Percentiles rank a stretch among this genome's conserved stretches.
Conservation (phyloP, 371 early-diverging fungal species). For the Rhizopus stolonifer region DNA sequence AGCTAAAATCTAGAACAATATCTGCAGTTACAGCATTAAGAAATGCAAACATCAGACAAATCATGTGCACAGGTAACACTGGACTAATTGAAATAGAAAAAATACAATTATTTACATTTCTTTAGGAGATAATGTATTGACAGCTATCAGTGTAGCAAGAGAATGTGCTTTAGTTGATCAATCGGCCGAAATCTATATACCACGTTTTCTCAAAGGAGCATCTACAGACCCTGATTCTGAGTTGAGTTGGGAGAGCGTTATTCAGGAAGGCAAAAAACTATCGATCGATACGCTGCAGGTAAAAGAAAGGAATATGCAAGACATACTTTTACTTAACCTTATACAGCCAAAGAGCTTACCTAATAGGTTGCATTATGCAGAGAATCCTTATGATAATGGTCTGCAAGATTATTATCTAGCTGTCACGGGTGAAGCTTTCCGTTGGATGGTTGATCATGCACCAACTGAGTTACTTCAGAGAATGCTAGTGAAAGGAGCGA, state of each 20-base stretch:
- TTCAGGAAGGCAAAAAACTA: slow-evolving; percentile 56
- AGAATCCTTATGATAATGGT: slow-evolving; percentile 17
- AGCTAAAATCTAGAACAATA: slow-evolving; percentile 88
- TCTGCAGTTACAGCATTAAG: slow-evolving; percentile 83
- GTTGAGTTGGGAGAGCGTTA: slow-evolving; percentile 74
- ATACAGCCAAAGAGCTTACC: neutral
- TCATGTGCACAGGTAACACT: slow-evolving; percentile 94
- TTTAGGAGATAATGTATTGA: slow-evolving; percentile 93
- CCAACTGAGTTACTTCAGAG: slow-evolving; percentile 66
- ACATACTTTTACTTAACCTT: neutral
- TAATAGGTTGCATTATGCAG: slow-evolving; percentile 1
- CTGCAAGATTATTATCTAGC: slow-evolving; percentile 70
- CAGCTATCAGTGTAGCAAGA: slow-evolving; percentile 95
- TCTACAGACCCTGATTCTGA: slow-evolving; percentile 53
- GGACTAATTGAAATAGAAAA: neutral
- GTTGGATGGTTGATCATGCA: slow-evolving; percentile 89
- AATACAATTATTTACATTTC: neutral
- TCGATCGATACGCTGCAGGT: slow-evolving; percentile 66
- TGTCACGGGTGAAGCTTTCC: slow-evolving; percentile 94
- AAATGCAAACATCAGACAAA: slow-evolving; percentile 86
- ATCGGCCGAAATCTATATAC: slow-evolving; percentile 56
- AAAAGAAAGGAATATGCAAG: slow-evolving; percentile 17
- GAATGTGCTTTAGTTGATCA: slow-evolving; percentile 82
- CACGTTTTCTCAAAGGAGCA: slow-evolving; percentile 54
- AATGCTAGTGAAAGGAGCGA: slow-evolving; percentile 86